Evolutionary conservation across 352 stramenopile genomes (phyloP).

Genomic region (Pythium sp.): DNA sequence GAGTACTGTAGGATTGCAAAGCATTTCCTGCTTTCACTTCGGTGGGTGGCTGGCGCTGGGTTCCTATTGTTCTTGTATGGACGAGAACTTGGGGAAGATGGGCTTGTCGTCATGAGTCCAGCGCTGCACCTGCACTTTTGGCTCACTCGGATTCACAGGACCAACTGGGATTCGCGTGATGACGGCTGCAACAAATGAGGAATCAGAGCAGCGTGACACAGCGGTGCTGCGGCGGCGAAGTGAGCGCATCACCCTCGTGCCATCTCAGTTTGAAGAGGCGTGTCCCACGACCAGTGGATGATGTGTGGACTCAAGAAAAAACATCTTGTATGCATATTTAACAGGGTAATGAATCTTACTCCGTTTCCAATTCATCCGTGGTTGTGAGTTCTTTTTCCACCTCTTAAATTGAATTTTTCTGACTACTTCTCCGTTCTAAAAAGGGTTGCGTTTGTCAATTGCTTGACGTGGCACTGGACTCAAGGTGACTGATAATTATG

Average conservation of each 20-base stretch:
- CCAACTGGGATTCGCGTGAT: not conserved
- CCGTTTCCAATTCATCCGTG: too few species aligned
- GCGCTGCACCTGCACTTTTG: not conserved
- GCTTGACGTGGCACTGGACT: not conserved
- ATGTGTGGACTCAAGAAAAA: not conserved
- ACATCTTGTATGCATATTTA: not conserved
- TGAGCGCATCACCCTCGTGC: not conserved
- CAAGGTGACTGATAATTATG: not conserved
- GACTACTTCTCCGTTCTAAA: not conserved
- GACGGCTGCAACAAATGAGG: not conserved
- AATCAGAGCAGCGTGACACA: not conserved
- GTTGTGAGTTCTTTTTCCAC: not conserved
- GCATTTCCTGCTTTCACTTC: not conserved
- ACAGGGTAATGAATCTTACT: not conserved
- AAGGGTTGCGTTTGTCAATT: not conserved
- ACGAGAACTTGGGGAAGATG: not conserved
- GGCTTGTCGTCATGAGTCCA: not conserved
- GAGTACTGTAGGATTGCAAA: conserved; percentile 4
- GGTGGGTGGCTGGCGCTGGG: not conserved
- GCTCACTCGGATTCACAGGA: not conserved
- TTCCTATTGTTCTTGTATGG: not conserved
- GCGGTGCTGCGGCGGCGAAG: not conserved
- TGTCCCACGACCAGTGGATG: not conserved
- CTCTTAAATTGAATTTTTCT: not conserved
- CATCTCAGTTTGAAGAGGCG: not conserved